A percentile compares a stretch with the other conserved stretches of the same genome.
Conservation (phyloP, 2,329 filamentous ascomycete genomes). For the Teratosphaeria zuluensis region DNA sequence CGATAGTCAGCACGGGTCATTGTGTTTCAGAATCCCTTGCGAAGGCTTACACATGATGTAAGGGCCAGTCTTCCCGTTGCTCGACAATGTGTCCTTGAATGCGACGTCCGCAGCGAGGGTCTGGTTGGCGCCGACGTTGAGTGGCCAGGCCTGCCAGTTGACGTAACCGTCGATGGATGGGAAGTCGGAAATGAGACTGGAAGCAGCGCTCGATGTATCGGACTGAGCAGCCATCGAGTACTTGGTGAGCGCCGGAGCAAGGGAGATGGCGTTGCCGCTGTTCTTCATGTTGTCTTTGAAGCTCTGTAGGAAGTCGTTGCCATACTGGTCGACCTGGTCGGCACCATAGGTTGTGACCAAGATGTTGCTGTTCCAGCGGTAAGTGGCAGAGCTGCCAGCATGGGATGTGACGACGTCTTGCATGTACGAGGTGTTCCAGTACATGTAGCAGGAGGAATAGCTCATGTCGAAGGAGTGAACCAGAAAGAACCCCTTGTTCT, state of each 20-base stretch:
- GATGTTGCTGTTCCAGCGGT: slow-evolving; percentile 29
- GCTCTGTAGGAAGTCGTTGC: slow-evolving; percentile 27
- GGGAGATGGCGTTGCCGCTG: slow-evolving; percentile 22
- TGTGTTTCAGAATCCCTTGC: slow-evolving; percentile 9
- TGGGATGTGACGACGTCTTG: slow-evolving; percentile 23
- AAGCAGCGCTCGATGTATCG: slow-evolving; percentile 14
- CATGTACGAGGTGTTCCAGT: slow-evolving; percentile 31
- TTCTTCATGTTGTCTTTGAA: slow-evolving; percentile 24
- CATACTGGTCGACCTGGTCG: slow-evolving; percentile 24
- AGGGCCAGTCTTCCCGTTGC: slow-evolving; percentile 25
- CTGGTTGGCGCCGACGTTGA: slow-evolving; percentile 23
- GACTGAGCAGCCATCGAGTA: slow-evolving; percentile 24
- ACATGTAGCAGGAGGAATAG: slow-evolving; percentile 24
- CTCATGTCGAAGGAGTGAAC: slow-evolving; percentile 32
- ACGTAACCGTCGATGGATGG: slow-evolving; percentile 28
- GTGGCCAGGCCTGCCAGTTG: slow-evolving; percentile 33
- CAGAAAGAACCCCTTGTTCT: slow-evolving; percentile 26
- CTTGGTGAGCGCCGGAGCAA: slow-evolving; percentile 26
- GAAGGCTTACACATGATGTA: slow-evolving; percentile 28
- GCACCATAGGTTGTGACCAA: slow-evolving; percentile 29
- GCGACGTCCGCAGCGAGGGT: slow-evolving; percentile 23
- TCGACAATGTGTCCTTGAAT: slow-evolving; percentile 26
- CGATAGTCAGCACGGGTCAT: slow-evolving; percentile 14
- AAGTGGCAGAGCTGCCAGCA: slow-evolving; percentile 23
- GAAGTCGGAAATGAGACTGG: slow-evolving; percentile 23